Base-by-base conservation (phyloP, 2,329 filamentous ascomycete genomes). In the Chlorencoelia australis region DNA sequence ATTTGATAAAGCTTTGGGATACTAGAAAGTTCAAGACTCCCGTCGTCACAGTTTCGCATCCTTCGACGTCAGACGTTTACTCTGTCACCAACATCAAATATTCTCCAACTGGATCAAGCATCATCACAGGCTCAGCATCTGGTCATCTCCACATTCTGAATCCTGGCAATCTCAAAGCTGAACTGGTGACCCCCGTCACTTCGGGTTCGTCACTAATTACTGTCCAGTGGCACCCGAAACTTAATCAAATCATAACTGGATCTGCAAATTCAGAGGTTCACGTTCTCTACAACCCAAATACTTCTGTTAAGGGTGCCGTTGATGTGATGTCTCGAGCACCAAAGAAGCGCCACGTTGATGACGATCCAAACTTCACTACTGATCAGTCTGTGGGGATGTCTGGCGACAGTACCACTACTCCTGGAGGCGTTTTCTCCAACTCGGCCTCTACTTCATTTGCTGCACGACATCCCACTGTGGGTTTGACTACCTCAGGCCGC, bases 1-100 rank as follows among this genome's bases (percentile, higher is more conserved):
- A 93, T 55, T 72, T 82, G 2, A 89, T 98, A 60, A 96, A 96
- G 63, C 69, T 95, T 2, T 98, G 91, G 91, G 91, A 98, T 57
- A 93, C 81, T 3, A 77, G 91, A 40, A 96, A 95, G 55, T 94
- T 98, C 68, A 96, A 91, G 57, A 70, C 81, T 39, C 86, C 91
- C 4, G 71, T 98, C 10, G 84, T 86, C 31, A 83, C 79, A 1
- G 75, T 85, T 11, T 65, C 79, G 5, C 87, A 94, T 59, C 61
- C 73, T 1, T 94, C 89, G 1, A 94, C 84, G 10, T 89, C 86
- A 1, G 77, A 79, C 40, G 79, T 87, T 52, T 94, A 84, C 56
- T 75, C 83, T 1, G 88, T 84, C 41, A 82, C 78, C 35, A 94
- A 87, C 55, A 94, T 98, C 55, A 74, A 75, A 44, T 98, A 96